Evolutionary conservation across 495 filamentous ascomycete species (phyloP).

Genomic region (Daldinia caldariorum): DNA sequence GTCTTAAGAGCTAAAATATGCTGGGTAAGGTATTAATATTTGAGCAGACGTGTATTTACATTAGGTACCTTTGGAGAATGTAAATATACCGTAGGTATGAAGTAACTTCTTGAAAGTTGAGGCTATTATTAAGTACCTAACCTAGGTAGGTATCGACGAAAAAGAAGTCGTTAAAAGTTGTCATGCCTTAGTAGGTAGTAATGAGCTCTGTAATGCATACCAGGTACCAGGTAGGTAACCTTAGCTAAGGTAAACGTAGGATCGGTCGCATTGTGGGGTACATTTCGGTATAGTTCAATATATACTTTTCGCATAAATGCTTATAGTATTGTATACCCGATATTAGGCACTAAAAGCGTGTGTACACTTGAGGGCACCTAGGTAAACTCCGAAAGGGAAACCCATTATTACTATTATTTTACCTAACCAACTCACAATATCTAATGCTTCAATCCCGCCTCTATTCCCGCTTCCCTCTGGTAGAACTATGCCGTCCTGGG

Average conservation of each 20-base stretch:
- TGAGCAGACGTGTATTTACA: not conserved
- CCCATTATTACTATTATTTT: not conserved
- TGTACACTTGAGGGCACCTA: not conserved
- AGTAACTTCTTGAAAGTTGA: too few relatives aligned
- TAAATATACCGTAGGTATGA: too few relatives aligned
- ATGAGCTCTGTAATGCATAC: too few relatives aligned
- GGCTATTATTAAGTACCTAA: too few relatives aligned
- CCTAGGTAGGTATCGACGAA: too few relatives aligned
- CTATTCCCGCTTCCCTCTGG: not conserved
- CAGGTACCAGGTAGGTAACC: too few relatives aligned
- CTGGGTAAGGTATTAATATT: not conserved
- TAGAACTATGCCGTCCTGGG: not conserved
- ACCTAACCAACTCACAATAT: not conserved
- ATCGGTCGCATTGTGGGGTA: not conserved
- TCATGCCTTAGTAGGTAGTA: not conserved
- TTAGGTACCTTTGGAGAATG: too few relatives aligned
- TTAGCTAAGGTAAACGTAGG: not conserved
- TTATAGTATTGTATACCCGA: not conserved
- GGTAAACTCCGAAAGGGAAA: not conserved
- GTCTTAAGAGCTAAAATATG: not conserved
- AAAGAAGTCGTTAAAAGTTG: constrained; percentile 4
- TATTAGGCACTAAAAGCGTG: too few relatives aligned
- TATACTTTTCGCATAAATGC: not conserved
- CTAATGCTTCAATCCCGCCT: not conserved
- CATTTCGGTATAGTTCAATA: not conserved